These are phyloP conservation scores for Colletotrichum lentis DNA, from an alignment of 2,329 filamentous ascomycete species.

Conservation along the genomic window DNA sequence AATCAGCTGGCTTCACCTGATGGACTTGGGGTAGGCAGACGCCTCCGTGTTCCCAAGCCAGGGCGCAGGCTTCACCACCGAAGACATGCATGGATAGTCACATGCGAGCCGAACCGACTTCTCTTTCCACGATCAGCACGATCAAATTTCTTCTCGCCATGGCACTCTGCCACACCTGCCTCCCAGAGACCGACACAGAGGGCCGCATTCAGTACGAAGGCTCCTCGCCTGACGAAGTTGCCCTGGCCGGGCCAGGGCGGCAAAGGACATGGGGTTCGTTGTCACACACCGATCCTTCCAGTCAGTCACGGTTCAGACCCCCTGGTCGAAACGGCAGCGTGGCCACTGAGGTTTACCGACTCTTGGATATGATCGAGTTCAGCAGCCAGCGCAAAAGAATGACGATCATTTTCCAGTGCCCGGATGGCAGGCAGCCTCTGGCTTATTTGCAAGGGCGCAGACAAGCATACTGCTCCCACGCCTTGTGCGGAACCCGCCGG, in stretches of 20 bases:
- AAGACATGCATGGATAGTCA: no score
- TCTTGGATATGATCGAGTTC: slow-evolving; percentile 89
- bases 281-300: slow-evolving; percentile 77
- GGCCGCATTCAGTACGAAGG: slow-evolving; percentile 82
- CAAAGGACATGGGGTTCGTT: slow-evolving; percentile 83
- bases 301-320: slow-evolving; percentile 65
- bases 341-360: slow-evolving; percentile 72
- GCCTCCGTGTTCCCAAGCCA: no score
- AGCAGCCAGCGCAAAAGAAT: slow-evolving; percentile 89
- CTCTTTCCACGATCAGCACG: slow-evolving; percentile 78
- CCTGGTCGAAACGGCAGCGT: slow-evolving; percentile 50
- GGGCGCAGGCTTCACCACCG: slow-evolving; percentile 64
- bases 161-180: slow-evolving; percentile 87
- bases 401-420: slow-evolving; percentile 87
- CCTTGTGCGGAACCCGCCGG: no score
- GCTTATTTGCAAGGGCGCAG: slow-evolving; percentile 89
- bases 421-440: slow-evolving; percentile 80
- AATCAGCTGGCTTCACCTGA: slow-evolving; percentile 85
- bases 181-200: slow-evolving; percentile 78
- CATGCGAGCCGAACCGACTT: slow-evolving; percentile 76
- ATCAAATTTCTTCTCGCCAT: slow-evolving; percentile 84
- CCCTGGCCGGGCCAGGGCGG: slow-evolving; percentile 81
- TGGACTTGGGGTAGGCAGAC: slow-evolving; percentile 54
- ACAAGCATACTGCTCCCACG: no score
- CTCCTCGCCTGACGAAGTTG: slow-evolving; percentile 88